A percentile compares a stretch with the other conserved stretches of the same genome.
Evolutionary conservation across 1,139 yeast species (phyloP).

Genomic region (Taphrina wiesneri): DNA sequence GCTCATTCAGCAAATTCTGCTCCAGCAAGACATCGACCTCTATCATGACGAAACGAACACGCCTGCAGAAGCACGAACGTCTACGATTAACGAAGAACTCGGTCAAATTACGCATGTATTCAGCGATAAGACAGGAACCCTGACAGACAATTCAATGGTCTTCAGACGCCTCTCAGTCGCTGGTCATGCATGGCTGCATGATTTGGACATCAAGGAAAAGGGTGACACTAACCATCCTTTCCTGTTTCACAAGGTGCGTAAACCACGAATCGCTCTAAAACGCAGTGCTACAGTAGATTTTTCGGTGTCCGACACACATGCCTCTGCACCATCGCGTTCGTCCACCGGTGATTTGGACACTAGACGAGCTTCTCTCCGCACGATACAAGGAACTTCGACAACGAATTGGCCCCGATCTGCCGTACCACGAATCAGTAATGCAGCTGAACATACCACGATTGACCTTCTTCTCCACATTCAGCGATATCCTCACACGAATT

Average conservation of each 20-base stretch:
- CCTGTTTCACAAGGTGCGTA: constrained; percentile 12
- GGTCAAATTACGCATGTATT: constrained; percentile 95
- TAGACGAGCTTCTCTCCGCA: background rate
- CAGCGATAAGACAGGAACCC: constrained; percentile 95
- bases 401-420: constrained; percentile 3
- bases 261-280: background rate
- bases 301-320: background rate
- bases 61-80: constrained; percentile 92
- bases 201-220: constrained; percentile 55
- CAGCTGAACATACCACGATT: constrained; percentile 52
- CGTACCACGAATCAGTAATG: background rate
- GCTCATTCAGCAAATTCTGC: constrained; percentile 73
- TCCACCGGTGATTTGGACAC: background rate
- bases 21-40: constrained; percentile 93
- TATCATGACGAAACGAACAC: constrained; percentile 80
- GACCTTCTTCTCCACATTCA: constrained; percentile 71
- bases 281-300: constrained; percentile 14
- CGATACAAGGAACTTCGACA: background rate
- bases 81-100: constrained; percentile 90
- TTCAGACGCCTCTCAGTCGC: constrained; percentile 80
- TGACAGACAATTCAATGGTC: constrained; percentile 87
- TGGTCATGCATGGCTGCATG: constrained; percentile 90
- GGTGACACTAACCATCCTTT: constrained; percentile 27
- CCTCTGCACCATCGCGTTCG: background rate
- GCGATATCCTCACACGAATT: constrained; percentile 65